phyloP scores from a whole-genome alignment of 768 basidiomycete genomes.

The Boletus eberwhitei region DNA sequence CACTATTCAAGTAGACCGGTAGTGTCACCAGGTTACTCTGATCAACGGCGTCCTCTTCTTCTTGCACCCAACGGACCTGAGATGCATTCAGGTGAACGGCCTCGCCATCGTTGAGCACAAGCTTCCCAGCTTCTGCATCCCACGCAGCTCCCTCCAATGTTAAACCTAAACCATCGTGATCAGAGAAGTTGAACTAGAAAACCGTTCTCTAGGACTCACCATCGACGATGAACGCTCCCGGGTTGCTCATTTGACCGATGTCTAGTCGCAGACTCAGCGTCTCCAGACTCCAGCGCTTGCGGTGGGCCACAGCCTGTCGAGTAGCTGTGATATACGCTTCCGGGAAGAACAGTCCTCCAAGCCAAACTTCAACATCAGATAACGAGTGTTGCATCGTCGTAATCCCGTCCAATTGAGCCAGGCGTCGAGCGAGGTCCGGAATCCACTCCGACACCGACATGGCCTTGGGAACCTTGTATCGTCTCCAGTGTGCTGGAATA shows the following conservation, averaged over 20 bases:
- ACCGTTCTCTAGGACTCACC: conserved; percentile 49
- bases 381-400: conserved; percentile 50
- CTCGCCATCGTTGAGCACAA: conserved; percentile 84
- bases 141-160: conserved; percentile 85
- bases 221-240: conserved; percentile 80
- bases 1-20: conserved; percentile 89
- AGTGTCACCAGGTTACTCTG: conserved; percentile 59
- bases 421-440: conserved; percentile 71
- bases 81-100: conserved; percentile 75
- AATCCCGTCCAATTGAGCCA: conserved; percentile 80
- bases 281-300: conserved; percentile 90
- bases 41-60: conserved; percentile 34
- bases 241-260: conserved; percentile 75
- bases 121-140: conserved; percentile 48
- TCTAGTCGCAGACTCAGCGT: conserved; percentile 78
- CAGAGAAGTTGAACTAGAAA: conserved; percentile 1
- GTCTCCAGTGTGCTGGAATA: conserved; percentile 83
- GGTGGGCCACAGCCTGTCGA: conserved; percentile 91
- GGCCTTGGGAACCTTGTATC: conserved; percentile 81
- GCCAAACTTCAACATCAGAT: conserved; percentile 77
- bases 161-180: conserved; percentile 53
- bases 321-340: conserved; percentile 96
- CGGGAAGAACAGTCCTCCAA: conserved; percentile 94
- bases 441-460: conserved; percentile 88
- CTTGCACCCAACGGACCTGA: conserved; percentile 84